Base-by-base conservation (phyloP, 75 land plant species). In the Cunninghamia lanceolata region DNA sequence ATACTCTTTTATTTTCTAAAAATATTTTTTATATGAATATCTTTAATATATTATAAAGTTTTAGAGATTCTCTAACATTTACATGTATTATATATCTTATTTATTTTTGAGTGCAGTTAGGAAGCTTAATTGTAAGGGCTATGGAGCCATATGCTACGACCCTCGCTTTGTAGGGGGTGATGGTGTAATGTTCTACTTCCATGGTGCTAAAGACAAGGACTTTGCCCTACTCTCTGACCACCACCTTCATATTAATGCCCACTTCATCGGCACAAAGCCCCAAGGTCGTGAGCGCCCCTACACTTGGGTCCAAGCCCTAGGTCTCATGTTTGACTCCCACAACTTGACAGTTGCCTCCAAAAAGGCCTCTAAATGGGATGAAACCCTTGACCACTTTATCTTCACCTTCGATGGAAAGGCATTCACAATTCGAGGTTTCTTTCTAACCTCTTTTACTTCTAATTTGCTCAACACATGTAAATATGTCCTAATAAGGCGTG, bases 241-340 rank as follows among this genome's bases (percentile, higher is more conserved):
- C 19, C 43, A 86, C 84, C 34, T 90, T 21, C 89, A 91, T 9
- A 74, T 91, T 47, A 91, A 91, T 47, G 89, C 89, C 30, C 89
- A 70, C 56, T 88, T 88, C 70, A 91, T 91, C 45, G 93, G 93
- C 43, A 83, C 38, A n/a, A 36, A 91, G 8, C 92, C 90, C 5
- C 78, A 76, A 2, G 91, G 89, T 8, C 52, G 92, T 45, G 30
- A 85, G 30, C 39, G 93, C 25, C 92, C 90, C 86, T 93, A 71
- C 82, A 92, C 91, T 2, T 93, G 93, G 93, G 87, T 93, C 46
- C 91, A 93, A 76, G 91, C 93, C 25, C 88, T 93, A 15, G 93
- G 95, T 1, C 15, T 93, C 68, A 77, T 93, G 74, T 93, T 34
- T 77, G 87, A 56, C 17, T 14, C 83, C n/a, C 90, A 91, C 71